Percentiles rank a stretch among this genome's conserved stretches.
Conservation (phyloP, 1,284 basidiomycete genomes). For the Phylloboletellus chloephorus region DNA sequence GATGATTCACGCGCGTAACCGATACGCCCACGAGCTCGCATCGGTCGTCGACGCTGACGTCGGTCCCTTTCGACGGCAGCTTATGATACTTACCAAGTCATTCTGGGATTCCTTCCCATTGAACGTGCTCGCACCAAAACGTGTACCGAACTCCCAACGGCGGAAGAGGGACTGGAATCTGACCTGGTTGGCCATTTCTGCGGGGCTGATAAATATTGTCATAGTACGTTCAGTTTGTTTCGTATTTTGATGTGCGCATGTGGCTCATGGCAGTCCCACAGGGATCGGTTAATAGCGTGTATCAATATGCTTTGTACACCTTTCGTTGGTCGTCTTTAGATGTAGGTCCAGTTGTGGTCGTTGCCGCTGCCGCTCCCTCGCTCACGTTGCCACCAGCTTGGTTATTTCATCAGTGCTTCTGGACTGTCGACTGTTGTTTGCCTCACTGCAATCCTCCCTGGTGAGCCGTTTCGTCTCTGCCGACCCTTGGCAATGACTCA, state of each 20-base stretch:
- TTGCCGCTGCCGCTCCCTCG: background rate
- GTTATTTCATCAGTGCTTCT: constrained; percentile 6
- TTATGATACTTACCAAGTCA: background rate
- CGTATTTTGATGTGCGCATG: no score
- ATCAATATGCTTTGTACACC: constrained; percentile 5
- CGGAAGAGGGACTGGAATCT: constrained; percentile 7
- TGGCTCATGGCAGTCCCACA: background rate
- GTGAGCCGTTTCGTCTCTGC: background rate
- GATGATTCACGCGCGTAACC: background rate
- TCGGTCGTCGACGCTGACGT: background rate
- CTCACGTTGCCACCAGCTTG: constrained; percentile 1
- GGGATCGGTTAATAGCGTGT: constrained; percentile 5
- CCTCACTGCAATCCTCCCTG: background rate
- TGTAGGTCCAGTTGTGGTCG: background rate
- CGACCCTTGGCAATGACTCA: background rate
- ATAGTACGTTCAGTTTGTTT: background rate
- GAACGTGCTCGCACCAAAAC: constrained; percentile 5
- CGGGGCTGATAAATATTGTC: constrained; percentile 4
- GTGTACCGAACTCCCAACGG: background rate
- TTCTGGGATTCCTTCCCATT: constrained; percentile 10
- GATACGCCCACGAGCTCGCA: constrained; percentile 6
- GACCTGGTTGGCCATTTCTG: constrained; percentile 4
- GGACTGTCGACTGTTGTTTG: constrained; percentile 6
- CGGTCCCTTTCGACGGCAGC: background rate
- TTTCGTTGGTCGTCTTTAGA: constrained; percentile 5